Percentiles rank a stretch among this genome's conserved stretches.
Evolutionary conservation across 768 basidiomycete genomes (phyloP).

Genomic region (Leccinum pellstonianum): DNA sequence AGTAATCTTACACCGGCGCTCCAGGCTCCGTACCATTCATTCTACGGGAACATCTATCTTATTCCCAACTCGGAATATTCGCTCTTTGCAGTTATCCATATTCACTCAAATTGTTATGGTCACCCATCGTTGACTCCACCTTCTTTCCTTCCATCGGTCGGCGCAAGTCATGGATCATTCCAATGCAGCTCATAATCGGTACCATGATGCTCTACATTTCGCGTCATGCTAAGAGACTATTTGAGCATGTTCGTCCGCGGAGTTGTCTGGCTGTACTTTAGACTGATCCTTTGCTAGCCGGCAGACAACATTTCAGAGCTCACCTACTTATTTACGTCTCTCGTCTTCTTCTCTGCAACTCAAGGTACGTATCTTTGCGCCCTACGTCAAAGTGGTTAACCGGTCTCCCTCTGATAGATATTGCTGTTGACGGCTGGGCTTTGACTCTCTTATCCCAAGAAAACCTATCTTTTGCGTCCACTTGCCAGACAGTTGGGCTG

Average conservation of each 20-base stretch:
- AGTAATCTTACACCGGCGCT: constrained; percentile 8
- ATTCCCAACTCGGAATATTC: constrained; percentile 95
- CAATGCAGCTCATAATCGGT: constrained; percentile 92
- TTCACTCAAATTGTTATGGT: constrained; percentile 96
- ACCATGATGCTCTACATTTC: constrained; percentile 79
- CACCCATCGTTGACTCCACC: constrained; percentile 92
- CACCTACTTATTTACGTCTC: constrained; percentile 80
- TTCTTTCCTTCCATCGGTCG: constrained; percentile 84
- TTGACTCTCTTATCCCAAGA: constrained; percentile 86
- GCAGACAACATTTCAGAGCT: constrained; percentile 73
- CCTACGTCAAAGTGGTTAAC: constrained; percentile 15
- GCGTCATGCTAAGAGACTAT: constrained; percentile 66
- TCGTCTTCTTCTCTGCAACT: constrained; percentile 95
- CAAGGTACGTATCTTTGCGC: constrained; percentile 62
- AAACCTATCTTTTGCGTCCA: constrained; percentile 94
- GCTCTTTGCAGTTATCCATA: constrained; percentile 93
- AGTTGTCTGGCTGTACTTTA: constrained; percentile 2
- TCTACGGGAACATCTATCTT: constrained; percentile 91
- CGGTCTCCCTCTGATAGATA: constrained; percentile 53
- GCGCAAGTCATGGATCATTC: constrained; percentile 98
- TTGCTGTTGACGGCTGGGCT: constrained; percentile 94
- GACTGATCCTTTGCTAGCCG: constrained; percentile 52
- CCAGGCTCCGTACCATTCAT: constrained; percentile 95
- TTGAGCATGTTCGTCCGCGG: constrained; percentile 62
- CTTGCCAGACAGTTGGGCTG: constrained; percentile 95